Conservation (phyloP, 78 protist species). For the Dictyostelium capitatum region DNA sequence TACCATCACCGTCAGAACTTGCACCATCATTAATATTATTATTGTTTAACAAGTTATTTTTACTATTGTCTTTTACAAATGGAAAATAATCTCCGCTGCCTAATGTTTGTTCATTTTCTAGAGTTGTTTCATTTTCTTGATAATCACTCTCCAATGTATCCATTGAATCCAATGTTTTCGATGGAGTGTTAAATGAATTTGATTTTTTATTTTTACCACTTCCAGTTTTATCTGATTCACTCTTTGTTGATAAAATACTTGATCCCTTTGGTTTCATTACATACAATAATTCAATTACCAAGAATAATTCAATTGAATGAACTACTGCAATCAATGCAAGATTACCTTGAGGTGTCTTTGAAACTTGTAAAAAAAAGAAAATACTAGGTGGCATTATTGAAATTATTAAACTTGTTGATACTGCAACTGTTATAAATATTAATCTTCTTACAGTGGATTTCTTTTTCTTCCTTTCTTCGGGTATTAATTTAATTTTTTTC, state of each 20-base stretch:
- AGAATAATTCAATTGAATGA: constrained; percentile 19
- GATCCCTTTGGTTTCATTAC: constrained; percentile 57
- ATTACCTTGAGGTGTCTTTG: constrained; percentile 5
- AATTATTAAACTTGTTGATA: background rate
- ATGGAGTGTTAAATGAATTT: background rate
- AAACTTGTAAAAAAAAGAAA: constrained; percentile 10
- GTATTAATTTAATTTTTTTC: constrained; percentile 32
- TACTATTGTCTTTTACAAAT: background rate
- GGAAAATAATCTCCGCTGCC: background rate
- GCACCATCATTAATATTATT: background rate
- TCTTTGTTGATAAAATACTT: background rate
- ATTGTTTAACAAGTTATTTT: background rate
- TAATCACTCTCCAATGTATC: constrained; percentile 10
- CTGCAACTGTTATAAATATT: constrained; percentile 14
- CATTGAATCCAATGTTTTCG: constrained; percentile 11
- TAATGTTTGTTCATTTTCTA: background rate
- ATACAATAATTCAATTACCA: constrained; percentile 15
- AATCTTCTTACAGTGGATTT: constrained; percentile 35
- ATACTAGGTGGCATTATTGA: constrained; percentile 16
- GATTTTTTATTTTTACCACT: background rate
- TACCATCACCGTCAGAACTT: constrained; percentile 4
- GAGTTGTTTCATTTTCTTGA: background rate
- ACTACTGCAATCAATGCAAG: background rate
- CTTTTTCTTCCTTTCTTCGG: constrained; percentile 32
- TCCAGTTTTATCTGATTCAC: background rate